A percentile compares a stretch with the other conserved stretches of the same genome.
These are phyloP conservation scores for Balansia obtecta DNA, from an alignment of 2,329 filamentous ascomycete genomes.

Conservation along the genomic window DNA sequence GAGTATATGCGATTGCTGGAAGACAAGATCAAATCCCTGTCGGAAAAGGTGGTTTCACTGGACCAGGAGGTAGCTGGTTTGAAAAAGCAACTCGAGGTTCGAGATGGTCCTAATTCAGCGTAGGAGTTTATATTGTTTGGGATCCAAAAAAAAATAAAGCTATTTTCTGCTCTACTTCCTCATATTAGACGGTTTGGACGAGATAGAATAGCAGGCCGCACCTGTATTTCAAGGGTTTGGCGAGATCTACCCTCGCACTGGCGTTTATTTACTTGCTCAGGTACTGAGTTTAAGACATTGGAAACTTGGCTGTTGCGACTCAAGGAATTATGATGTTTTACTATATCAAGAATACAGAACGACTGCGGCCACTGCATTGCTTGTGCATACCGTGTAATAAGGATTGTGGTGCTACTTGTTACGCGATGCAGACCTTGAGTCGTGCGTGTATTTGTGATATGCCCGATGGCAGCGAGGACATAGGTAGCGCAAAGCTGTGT, in stretches of 20 bases:
- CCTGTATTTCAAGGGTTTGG: neutral
- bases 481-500: too few species aligned
- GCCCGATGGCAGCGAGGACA: too few species aligned
- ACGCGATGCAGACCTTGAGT: too few species aligned
- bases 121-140: neutral
- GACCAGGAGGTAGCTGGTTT: conserved; percentile 21
- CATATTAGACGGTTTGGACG: neutral
- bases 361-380: neutral
- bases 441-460: too few species aligned
- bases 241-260: neutral
- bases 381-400: neutral
- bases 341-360: neutral
- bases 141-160: too few species aligned
- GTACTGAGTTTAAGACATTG: conserved; percentile 12
- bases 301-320: conserved; percentile 18
- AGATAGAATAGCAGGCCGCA: neutral
- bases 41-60: conserved; percentile 21
- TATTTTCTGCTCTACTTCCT: neutral
- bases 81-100: conserved; percentile 22
- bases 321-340: conserved; percentile 17
- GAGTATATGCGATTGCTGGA: conserved; percentile 61
- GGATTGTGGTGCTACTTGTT: neutral
- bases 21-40: conserved; percentile 29
- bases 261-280: conserved; percentile 9
- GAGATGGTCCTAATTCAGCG: conserved; percentile 13